Evolutionary conservation across 2,329 filamentous ascomycete genomes (phyloP).

Genomic region (Hypoxylon sp.): DNA sequence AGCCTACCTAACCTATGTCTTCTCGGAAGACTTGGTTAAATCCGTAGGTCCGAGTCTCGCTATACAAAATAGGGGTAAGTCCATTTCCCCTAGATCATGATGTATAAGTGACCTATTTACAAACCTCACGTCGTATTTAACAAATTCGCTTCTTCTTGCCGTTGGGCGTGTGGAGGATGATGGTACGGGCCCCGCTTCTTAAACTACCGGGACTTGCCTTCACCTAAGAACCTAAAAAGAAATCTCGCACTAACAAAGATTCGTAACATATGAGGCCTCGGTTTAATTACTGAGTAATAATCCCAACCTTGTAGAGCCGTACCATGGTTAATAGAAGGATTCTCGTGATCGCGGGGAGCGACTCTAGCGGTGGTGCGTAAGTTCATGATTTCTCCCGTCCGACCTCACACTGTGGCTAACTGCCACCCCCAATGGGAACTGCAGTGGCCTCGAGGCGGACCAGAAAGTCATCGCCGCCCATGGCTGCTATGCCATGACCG

Average conservation of each 20-base stretch:
- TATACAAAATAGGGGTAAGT: slow-evolving; percentile 11
- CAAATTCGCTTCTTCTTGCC: background rate
- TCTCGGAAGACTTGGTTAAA: slow-evolving; percentile 3
- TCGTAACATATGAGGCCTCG: background rate
- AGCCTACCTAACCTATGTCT: background rate
- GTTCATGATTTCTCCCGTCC: slow-evolving; percentile 52
- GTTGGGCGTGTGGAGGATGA: slow-evolving; percentile 22
- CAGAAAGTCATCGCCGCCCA: slow-evolving; percentile 95
- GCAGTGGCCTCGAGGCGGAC: slow-evolving; percentile 92
- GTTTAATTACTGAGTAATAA: slow-evolving; percentile 20
- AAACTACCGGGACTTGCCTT: slow-evolving; percentile 3
- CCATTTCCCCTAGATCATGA: background rate
- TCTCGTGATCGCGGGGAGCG: slow-evolving; percentile 88
- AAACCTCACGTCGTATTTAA: slow-evolving; percentile 2
- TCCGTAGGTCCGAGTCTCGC: slow-evolving; percentile 8
- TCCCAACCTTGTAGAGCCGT: background rate
- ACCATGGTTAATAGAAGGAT: slow-evolving; percentile 67
- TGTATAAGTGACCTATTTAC: slow-evolving; percentile 14
- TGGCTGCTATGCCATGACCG: slow-evolving; percentile 95
- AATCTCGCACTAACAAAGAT: slow-evolving; percentile 33
- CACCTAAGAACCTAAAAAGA: slow-evolving; percentile 28
- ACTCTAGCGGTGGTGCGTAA: slow-evolving; percentile 90
- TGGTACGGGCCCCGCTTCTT: slow-evolving; percentile 35
- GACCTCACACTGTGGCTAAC: slow-evolving; percentile 26
- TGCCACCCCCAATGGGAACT: slow-evolving; percentile 21